A percentile compares a stretch with the other conserved stretches of the same genome.
Conservation (phyloP, 371 early-diverging fungal genomes). For the Globomyces sp. region DNA sequence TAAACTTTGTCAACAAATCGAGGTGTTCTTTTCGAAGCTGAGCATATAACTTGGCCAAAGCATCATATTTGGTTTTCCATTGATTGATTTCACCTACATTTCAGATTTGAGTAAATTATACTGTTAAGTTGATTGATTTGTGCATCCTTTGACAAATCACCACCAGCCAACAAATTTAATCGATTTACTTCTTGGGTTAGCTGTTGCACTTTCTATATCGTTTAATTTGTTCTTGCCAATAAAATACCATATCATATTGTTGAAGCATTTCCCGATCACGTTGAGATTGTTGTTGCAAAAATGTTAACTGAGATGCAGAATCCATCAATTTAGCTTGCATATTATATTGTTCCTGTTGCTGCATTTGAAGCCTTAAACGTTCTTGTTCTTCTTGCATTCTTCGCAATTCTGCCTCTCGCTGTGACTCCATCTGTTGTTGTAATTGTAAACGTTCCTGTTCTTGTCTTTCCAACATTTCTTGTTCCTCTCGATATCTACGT, state of each 20-base stretch:
- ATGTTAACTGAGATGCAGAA: conserved; percentile 74
- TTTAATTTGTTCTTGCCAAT: conserved; percentile 7
- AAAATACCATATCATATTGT: conserved; percentile 73
- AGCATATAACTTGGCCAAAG: conserved; percentile 90
- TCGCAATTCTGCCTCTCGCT: conserved; percentile 60
- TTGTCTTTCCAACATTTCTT: conserved; percentile 54
- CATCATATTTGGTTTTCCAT: conserved; percentile 91
- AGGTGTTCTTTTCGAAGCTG: conserved; percentile 95
- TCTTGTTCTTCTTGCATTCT: conserved; percentile 45
- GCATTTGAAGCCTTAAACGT: conserved; percentile 51
- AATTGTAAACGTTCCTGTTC: conserved; percentile 17
- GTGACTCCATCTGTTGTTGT: conserved; percentile 24
- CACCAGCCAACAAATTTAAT: conserved; percentile 52
- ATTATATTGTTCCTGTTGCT: conserved; percentile 70
- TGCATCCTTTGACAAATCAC: conserved; percentile 13
- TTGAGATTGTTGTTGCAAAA: conserved; percentile 72
- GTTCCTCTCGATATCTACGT: conserved; percentile 28
- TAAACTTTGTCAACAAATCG: conserved; percentile 83
- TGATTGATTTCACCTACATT: conserved; percentile 53
- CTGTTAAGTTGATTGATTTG: conserved; percentile 39
- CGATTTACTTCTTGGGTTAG: conserved; percentile 81
- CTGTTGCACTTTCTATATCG: conserved; percentile 41
- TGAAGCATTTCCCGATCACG: conserved; percentile 79
- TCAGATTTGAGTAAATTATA: conserved; percentile 28
- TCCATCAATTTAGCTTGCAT: conserved; percentile 64